A percentile compares a stretch with the other conserved stretches of the same genome.
Evolutionary conservation across 306 rosid species (phyloP).

Genomic region (Quercus cerris): DNA sequence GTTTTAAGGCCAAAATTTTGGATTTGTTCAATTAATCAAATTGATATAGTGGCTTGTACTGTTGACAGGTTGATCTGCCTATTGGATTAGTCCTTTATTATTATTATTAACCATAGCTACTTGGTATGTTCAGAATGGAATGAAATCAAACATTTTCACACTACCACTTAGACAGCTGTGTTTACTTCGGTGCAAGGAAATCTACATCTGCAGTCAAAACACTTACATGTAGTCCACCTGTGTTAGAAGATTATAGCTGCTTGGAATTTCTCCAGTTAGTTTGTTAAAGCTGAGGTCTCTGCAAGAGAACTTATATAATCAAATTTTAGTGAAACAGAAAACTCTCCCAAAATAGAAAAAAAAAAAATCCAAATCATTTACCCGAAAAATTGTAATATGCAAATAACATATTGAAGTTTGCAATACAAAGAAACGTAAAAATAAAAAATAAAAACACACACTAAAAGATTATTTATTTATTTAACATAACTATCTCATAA

Average conservation of each 20-base stretch:
- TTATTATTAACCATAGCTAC: too few species aligned
- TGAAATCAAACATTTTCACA: too few species aligned
- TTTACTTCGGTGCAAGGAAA: background rate
- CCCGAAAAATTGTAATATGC: background rate
- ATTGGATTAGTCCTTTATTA: too few species aligned
- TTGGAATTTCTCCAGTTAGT: constrained; percentile 57
- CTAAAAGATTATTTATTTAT: too few species aligned
- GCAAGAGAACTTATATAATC: constrained; percentile 18
- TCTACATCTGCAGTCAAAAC: background rate
- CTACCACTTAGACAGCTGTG: too few species aligned
- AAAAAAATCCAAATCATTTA: background rate
- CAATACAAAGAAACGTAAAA: background rate
- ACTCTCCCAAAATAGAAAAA: background rate
- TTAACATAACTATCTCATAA: too few species aligned
- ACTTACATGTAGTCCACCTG: constrained; percentile 42
- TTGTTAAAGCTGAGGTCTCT: constrained; percentile 88
- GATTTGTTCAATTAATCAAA: background rate
- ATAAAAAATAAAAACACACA: too few species aligned
- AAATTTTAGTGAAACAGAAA: background rate
- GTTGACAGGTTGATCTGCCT: too few species aligned
- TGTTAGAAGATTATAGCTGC: constrained; percentile 15
- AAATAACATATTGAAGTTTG: background rate
- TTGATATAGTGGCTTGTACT: background rate
- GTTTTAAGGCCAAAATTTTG: background rate
- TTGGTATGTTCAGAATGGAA: too few species aligned